Evolutionary conservation across 139 green algal species (phyloP), one percentile per base, ranked within the genome.

Genomic region (Haematococcus sp.): DNA sequence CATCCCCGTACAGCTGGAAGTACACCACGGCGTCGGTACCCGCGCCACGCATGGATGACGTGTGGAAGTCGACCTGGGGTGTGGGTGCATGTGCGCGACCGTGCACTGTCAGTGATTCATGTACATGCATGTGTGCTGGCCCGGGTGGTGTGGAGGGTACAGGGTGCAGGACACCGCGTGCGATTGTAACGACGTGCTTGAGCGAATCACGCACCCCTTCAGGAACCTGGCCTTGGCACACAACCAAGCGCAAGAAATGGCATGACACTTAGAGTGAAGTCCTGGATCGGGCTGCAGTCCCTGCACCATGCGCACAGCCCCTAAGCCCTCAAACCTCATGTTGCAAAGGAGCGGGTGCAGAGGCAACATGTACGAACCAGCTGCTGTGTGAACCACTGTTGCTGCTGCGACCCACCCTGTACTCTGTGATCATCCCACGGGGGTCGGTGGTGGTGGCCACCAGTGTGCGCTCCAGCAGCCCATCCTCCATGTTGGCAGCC

Each of bases 21-120:
- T 60, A 77, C 4, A 91, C 86, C 13, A 70, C 77, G n/a, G 84
- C 78, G 33, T 85, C 83, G 23, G 86, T 91, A 43, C 86, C 86
- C 1, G 81, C 84, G 22, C 81, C 81, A 31, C 78, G 66, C 61
- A 76, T 19, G 13, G 35, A 71, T 56, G 75, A 78, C 2, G 82
- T 88, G 65, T 87, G 58, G 71, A 90, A 86, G 35, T 79, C 75
- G 20, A 90, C 31, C 80, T 86, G 71, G 7, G 19, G 65, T 2
- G 19, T 16, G 1, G n/a, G 32, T 40, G 30, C 65, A 35, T 25
- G 1, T 49, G 34, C 31, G 2, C 30, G n/a, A 32, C 7, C 2
- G 28, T 54, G 15, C 20, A 51, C 17, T 31, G n/a, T n/a, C n/a
- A n/a, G n/a, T n/a, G n/a, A n/a, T n/a, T n/a, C n/a, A n/a, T n/a